These are phyloP conservation scores for Biscutella laevigata DNA, from an alignment of 441 rosid species.

Conservation along the genomic window DNA sequence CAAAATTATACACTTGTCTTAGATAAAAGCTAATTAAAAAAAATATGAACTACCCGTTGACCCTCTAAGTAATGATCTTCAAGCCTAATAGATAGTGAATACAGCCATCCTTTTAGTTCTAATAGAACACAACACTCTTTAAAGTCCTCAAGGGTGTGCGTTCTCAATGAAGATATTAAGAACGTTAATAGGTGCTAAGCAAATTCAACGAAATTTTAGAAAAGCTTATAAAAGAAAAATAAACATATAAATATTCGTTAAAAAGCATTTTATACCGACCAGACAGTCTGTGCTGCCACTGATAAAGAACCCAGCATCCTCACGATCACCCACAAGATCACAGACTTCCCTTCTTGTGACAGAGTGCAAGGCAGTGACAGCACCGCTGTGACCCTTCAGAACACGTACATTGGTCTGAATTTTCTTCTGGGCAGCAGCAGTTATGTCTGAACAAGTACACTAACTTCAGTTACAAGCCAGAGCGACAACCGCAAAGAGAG, in stretches of 20 bases:
- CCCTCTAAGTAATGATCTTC: constrained; percentile 3
- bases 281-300: constrained; percentile 95
- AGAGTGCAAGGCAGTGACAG: constrained; percentile 92
- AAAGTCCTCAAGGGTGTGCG: background rate
- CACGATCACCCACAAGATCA: constrained; percentile 97
- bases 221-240: constrained; percentile 3
- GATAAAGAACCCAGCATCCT: constrained; percentile 98
- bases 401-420: constrained; percentile 82
- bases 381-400: constrained; percentile 87
- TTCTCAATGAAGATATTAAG: constrained; percentile 1
- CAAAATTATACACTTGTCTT: background rate
- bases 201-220: background rate
- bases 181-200: constrained; percentile 8
- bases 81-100: background rate
- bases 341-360: constrained; percentile 97
- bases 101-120: background rate
- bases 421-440: constrained; percentile 82
- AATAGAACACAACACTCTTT: constrained; percentile 4
- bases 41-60: background rate
- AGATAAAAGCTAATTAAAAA: background rate
- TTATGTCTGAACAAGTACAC: constrained; percentile 40
- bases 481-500: constrained; percentile 7
- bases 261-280: constrained; percentile 32
- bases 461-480: constrained; percentile 8
- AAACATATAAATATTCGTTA: constrained; percentile 6